phyloP scores from a whole-genome alignment of 106 monocot genomes.

The Iris macrosiphon region DNA sequence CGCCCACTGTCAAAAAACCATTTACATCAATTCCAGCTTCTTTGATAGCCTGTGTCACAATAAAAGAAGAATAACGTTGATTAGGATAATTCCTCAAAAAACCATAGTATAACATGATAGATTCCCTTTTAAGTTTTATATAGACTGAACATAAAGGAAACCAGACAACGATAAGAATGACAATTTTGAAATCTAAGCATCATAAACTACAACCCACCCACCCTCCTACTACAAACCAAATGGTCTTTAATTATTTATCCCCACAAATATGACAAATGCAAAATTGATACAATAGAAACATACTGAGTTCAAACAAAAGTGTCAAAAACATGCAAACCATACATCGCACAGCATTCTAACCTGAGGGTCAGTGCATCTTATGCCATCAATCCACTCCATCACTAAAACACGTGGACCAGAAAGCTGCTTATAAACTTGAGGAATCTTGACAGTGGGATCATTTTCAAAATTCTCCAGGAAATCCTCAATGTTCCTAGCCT shows the following conservation, averaged over 20 bases:
- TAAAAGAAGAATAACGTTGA: not conserved
- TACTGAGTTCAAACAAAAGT: not conserved
- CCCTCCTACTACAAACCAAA: not conserved
- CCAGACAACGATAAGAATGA: too few relatives aligned
- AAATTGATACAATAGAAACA: not conserved
- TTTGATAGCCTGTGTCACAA: constrained; percentile 63
- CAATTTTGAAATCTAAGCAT: not conserved
- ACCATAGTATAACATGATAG: too few relatives aligned
- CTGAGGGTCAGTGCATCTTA: constrained; percentile 92
- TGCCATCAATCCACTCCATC: constrained; percentile 99
- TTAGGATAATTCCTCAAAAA: not conserved
- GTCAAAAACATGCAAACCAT: constrained; percentile 10
- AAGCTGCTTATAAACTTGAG: constrained; percentile 70
- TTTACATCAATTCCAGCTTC: constrained; percentile 88
- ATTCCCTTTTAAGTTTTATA: too few relatives aligned
- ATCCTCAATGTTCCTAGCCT: constrained; percentile 88
- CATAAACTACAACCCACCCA: constrained; percentile 33
- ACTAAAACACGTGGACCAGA: constrained; percentile 83
- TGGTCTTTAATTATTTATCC: constrained; percentile 77
- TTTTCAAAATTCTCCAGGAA: constrained; percentile 86
- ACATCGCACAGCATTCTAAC: constrained; percentile 55
- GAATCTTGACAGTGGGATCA: constrained; percentile 93
- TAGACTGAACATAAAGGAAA: too few relatives aligned
- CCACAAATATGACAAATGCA: constrained; percentile 22
- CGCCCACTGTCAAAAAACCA: constrained; percentile 91